Conservation (phyloP, 2,329 filamentous ascomycete species). For the Huntiella savannae region DNA sequence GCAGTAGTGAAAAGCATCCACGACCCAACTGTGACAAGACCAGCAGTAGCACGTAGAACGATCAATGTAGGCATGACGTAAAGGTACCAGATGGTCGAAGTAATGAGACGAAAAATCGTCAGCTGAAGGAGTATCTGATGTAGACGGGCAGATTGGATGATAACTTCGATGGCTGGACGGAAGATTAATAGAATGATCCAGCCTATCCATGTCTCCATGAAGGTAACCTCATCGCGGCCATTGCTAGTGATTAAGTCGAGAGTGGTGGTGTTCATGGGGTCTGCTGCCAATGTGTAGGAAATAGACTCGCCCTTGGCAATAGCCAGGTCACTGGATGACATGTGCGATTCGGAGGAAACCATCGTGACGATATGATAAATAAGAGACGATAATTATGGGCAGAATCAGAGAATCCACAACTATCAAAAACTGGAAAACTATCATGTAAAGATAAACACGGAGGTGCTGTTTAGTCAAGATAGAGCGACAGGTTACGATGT, state of each 20-base stretch:
- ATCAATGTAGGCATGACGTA: neutral
- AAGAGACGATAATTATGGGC: too few species aligned
- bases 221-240: conserved; percentile 1
- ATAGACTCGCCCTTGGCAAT: neutral
- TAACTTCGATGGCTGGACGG: conserved; percentile 5
- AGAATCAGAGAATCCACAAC: too few species aligned
- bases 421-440: too few species aligned
- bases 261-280: too few species aligned
- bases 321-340: too few species aligned
- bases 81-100: neutral
- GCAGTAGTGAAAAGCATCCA: too few species aligned
- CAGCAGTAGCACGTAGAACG: conserved; percentile 3
- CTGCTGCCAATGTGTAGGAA: too few species aligned
- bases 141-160: conserved; percentile 3
- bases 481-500: too few species aligned
- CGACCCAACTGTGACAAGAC: neutral
- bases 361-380: too few species aligned
- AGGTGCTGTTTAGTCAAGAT: too few species aligned
- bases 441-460: too few species aligned
- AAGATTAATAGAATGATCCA: conserved; percentile 4
- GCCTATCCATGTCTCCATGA: conserved; percentile 11
- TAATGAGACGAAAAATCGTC: conserved; percentile 1
- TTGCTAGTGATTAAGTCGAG: neutral
- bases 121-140: conserved; percentile 3
- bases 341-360: too few species aligned